Base-by-base conservation (phyloP, 257 asterid genomes). In the Solanum boliviense region DNA sequence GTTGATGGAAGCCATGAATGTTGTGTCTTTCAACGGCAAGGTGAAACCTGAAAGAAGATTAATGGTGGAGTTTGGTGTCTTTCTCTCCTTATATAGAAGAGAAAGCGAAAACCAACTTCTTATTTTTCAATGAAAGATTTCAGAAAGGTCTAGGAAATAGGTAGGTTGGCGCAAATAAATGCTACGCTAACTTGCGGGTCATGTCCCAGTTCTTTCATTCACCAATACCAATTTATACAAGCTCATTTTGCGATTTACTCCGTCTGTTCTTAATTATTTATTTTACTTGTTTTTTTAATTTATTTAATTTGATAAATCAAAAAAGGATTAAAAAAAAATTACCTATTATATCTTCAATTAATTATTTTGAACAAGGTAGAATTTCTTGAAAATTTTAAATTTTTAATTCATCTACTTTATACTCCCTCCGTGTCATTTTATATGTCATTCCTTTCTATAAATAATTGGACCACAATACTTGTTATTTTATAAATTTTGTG, bases 1-100 rank as follows among this genome's bases (percentile, higher is more conserved):
- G 89, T 91, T 92, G 73, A 95, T 85, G 36, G 98, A 92, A 89
- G 98, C 95, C 98, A 95, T 96, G 31, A 52, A 41, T 41, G 27
- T 20, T 84, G 10, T n/a, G 68, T 36, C 25, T 34, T 56, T 52
- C 32, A 60, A 84, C 13, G 39, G 44, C 35, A 32, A 72, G 79
- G 7, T 72, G 79, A 84, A 84, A 65, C 27, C 36, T 44, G 86
- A 83, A n/a, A 4, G 73, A 15, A 83, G 72, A 83, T 35, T 21
- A 60, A 84, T 56, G 32, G 9, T 13, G 75, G 75, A 32, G 20
- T 84, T 84, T 84, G 56, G 48, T 21, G 38, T 85, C 20, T 76
- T 38, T 38, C 84, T 76, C 58, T 76, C 34, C 84, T 76, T 76
- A 12, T 76, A 76, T 76, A 2, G 84, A 76, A 76, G 84, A 76